Evolutionary conservation across 208 protist genomes (phyloP).

Genomic region (Ichthyophonus hoferi): DNA sequence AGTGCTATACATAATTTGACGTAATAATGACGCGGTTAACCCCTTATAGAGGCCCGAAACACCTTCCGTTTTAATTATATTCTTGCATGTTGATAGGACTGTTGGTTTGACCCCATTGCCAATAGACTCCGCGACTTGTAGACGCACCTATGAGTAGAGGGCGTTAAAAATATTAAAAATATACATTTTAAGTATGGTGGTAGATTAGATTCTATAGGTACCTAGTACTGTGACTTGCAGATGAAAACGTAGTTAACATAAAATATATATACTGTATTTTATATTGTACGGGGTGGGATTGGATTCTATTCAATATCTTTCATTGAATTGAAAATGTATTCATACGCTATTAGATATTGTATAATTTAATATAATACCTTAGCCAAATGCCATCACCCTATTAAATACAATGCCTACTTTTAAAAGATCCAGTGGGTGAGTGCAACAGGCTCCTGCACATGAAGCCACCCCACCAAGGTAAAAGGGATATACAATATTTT

Average conservation of each 20-base stretch:
- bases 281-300: no score
- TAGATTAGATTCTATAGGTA: no score
- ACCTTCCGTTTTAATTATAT: background rate
- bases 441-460: background rate
- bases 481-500: background rate
- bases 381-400: background rate
- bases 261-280: no score
- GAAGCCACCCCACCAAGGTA: constrained; percentile 10
- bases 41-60: constrained; percentile 33
- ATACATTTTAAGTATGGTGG: no score
- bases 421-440: constrained; percentile 24
- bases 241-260: no score
- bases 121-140: background rate
- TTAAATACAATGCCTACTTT: background rate
- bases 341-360: no score
- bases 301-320: no score
- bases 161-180: no score
- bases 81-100: background rate
- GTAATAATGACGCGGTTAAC: constrained; percentile 20
- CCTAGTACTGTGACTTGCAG: no score
- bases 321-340: no score
- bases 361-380: no score
- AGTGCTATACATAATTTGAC: constrained; percentile 40
- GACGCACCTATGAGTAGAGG: constrained; percentile 6
- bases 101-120: background rate